Percentiles rank a stretch among this genome's conserved stretches.
Evolutionary conservation across 345 rosid genomes (phyloP).

Genomic region (Excoecaria cochinchinensis): DNA sequence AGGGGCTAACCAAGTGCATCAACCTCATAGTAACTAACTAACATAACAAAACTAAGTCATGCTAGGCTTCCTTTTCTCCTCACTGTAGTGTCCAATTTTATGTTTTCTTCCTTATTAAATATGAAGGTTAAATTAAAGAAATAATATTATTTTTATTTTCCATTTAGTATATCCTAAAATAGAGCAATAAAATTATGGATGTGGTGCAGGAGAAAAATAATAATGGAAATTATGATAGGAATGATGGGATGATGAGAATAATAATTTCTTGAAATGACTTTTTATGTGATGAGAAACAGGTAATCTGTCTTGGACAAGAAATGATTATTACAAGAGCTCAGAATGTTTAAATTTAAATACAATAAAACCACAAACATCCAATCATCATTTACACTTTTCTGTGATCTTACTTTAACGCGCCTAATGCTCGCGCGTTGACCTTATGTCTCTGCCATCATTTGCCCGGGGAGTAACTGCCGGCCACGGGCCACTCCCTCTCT

Average conservation of each 20-base stretch:
- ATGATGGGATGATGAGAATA: background rate
- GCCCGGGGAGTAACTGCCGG: slow-evolving; percentile 9
- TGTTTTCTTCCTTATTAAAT: background rate
- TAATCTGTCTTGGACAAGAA: background rate
- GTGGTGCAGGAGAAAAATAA: background rate
- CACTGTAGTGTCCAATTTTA: background rate
- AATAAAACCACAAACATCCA: no score
- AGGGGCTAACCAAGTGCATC: no score
- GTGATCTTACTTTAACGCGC: background rate
- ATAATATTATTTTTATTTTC: no score
- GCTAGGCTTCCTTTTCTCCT: no score
- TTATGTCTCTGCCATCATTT: slow-evolving; percentile 4
- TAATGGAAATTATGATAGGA: background rate
- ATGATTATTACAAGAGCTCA: background rate
- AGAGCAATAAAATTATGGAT: background rate
- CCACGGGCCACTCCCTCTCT: slow-evolving; percentile 12
- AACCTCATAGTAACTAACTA: no score
- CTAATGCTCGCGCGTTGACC: background rate
- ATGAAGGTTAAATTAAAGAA: background rate
- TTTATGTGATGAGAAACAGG: background rate
- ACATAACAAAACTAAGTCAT: no score
- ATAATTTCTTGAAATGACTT: slow-evolving; percentile 2
- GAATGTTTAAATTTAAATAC: no score
- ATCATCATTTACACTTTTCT: no score
- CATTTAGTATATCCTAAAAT: no score